Percentiles rank a stretch among this genome's conserved stretches.
Conservation (phyloP, 1,139 yeast genomes). For the Candida frijolesensis region DNA sequence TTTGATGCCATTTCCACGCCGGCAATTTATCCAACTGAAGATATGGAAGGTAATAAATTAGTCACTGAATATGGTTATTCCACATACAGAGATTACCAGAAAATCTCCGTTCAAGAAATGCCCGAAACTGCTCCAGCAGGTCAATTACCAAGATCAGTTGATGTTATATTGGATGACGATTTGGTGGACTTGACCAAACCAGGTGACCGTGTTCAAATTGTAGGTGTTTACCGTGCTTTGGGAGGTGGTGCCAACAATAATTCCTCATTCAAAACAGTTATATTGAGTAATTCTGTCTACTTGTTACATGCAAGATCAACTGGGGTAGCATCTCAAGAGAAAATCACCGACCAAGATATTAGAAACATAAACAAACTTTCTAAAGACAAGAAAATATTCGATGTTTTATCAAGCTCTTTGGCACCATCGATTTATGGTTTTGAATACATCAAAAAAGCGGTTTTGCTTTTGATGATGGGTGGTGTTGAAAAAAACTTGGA, state of each 20-base stretch:
- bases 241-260: conserved; percentile 75
- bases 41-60: conserved; percentile 84
- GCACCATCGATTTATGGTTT: conserved; percentile 98
- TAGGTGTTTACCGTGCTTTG: conserved; percentile 90
- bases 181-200: conserved; percentile 91
- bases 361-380: conserved; percentile 83
- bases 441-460: conserved; percentile 88
- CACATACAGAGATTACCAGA: conserved; percentile 92
- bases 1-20: conserved; percentile 84
- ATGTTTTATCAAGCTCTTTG: conserved; percentile 76
- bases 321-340: conserved; percentile 78
- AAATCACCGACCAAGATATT: conserved; percentile 79
- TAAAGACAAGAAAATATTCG: conserved; percentile 68
- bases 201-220: conserved; percentile 93
- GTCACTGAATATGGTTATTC: conserved; percentile 92
- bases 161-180: conserved; percentile 90
- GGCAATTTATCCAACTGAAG: conserved; percentile 92
- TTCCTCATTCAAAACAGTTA: conserved; percentile 76
- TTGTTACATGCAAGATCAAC: conserved; percentile 87
- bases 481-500: conserved; percentile 94
- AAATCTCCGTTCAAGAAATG: conserved; percentile 93
- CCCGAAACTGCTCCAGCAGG: conserved; percentile 99
- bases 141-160: conserved; percentile 91
- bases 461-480: conserved; percentile 85
- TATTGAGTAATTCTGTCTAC: conserved; percentile 86